Percentiles rank a stretch among this genome's conserved stretches.
Conservation (phyloP, 768 basidiomycete genomes). For the Strobilomyces echinocephalus region DNA sequence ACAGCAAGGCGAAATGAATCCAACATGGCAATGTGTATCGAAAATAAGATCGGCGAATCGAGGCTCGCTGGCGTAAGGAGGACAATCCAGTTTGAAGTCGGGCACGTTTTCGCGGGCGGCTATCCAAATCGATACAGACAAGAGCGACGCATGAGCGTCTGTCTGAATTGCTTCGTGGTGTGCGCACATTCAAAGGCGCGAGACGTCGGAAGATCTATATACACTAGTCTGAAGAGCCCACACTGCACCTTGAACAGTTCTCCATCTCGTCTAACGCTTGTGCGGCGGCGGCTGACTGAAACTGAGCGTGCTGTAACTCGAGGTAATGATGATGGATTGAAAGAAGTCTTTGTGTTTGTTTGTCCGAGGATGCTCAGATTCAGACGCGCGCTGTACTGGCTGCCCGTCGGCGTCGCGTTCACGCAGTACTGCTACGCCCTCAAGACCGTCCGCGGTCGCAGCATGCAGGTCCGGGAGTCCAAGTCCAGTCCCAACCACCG, state of each 20-base stretch:
- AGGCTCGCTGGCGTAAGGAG: constrained; percentile 45
- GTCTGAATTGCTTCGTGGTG: constrained; percentile 46
- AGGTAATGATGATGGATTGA: constrained; percentile 18
- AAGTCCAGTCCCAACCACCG: neutral
- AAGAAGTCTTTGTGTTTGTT: no score
- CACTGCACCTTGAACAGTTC: constrained; percentile 29
- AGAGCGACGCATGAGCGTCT: constrained; percentile 42
- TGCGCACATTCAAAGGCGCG: constrained; percentile 47
- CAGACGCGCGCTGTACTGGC: constrained; percentile 46
- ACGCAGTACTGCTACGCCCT: constrained; percentile 48
- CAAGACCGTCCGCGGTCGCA: constrained; percentile 54
- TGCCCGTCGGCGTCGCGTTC: constrained; percentile 48
- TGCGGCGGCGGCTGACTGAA: constrained; percentile 7
- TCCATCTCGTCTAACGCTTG: constrained; percentile 27
- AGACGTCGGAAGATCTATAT: constrained; percentile 51
- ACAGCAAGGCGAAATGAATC: constrained; percentile 5
- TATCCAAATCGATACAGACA: constrained; percentile 47
- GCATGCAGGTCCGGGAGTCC: constrained; percentile 70
- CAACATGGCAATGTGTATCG: constrained; percentile 49
- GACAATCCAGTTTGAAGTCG: constrained; percentile 45
- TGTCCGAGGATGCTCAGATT: no score
- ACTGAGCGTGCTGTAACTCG: constrained; percentile 9
- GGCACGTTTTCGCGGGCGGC: constrained; percentile 38
- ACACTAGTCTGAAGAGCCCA: neutral
- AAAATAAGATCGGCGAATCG: constrained; percentile 49